These are phyloP conservation scores for Phascolomyces articulosus DNA, from an alignment of 371 early-diverging fungal genomes.

Conservation along the genomic window DNA sequence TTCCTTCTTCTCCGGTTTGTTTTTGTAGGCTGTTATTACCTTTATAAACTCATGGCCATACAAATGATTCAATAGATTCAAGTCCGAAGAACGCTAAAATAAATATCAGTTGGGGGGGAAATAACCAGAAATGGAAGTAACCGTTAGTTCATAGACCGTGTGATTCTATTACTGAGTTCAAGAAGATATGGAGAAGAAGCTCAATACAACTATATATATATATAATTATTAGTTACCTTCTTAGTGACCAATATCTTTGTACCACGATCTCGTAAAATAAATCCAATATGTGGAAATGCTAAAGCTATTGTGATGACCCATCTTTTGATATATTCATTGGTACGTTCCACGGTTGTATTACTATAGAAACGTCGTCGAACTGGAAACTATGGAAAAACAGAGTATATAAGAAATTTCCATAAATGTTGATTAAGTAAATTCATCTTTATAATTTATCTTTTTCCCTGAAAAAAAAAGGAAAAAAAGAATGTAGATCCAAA, in stretches of 20 bases:
- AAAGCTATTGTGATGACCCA: constrained; percentile 53
- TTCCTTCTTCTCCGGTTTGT: too few species aligned
- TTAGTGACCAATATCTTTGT: constrained; percentile 42
- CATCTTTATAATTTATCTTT: neutral
- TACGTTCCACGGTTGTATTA: constrained; percentile 21
- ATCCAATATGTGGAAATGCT: constrained; percentile 45
- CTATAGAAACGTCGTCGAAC: constrained; percentile 51
- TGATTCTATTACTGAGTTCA: neutral
- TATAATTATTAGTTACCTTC: constrained; percentile 40
- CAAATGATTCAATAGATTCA: constrained; percentile 12
- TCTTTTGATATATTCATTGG: constrained; percentile 53
- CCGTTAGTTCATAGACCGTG: neutral
- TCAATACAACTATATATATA: too few species aligned
- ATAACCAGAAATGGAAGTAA: constrained; percentile 1
- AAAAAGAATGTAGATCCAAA: too few species aligned
- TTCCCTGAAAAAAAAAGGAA: too few species aligned
- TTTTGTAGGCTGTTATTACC: too few species aligned
- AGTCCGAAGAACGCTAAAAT: constrained; percentile 10
- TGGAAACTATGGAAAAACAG: constrained; percentile 50
- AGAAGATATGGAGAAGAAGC: too few species aligned
- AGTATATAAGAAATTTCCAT: neutral
- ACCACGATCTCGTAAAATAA: constrained; percentile 50
- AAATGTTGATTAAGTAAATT: neutral
- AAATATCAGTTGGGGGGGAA: neutral
- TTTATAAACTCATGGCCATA: constrained; percentile 15